These are phyloP conservation scores for Paraphaeosphaeria minitans DNA, from an alignment of 2,329 filamentous ascomycete genomes.

Conservation along the genomic window DNA sequence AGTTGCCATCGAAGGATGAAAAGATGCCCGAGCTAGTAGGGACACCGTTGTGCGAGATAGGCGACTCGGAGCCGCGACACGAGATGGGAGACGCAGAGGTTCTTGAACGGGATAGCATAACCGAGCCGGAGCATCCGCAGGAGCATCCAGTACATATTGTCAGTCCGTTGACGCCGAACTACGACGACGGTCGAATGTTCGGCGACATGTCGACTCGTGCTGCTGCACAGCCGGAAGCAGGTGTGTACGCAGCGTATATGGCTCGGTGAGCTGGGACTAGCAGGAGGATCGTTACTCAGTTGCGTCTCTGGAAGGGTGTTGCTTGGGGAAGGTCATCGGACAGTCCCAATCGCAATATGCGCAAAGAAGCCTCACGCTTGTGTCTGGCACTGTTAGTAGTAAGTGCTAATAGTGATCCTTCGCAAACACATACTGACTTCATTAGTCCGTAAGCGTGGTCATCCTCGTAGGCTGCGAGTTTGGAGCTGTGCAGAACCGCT, in stretches of 20 bases:
- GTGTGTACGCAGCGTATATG: conserved; percentile 12
- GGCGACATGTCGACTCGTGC: conserved; percentile 13
- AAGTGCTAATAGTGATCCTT: not conserved
- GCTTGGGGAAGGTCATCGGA: not conserved
- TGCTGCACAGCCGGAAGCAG: conserved; percentile 9
- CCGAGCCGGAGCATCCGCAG: conserved; percentile 10
- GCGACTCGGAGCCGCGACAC: conserved; percentile 22
- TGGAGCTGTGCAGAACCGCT: not conserved
- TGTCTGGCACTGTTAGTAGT: not conserved
- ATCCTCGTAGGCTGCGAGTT: not conserved
- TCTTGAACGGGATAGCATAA: conserved; percentile 12
- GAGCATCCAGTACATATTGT: conserved; percentile 12
- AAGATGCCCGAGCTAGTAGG: conserved; percentile 20
- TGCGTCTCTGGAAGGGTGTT: too few species aligned
- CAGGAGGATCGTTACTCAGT: not conserved
- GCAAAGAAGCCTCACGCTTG: not conserved
- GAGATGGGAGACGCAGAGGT: conserved; percentile 26
- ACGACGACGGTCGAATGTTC: conserved; percentile 12
- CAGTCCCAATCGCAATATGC: not conserved
- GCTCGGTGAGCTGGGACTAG: not conserved
- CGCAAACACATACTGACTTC: not conserved
- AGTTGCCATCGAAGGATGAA: conserved; percentile 20
- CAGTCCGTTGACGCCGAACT: conserved; percentile 10
- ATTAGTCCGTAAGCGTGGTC: not conserved
- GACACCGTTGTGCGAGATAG: conserved; percentile 23